Percentiles rank a stretch among this genome's conserved stretches.
phyloP scores from a whole-genome alignment of 2,329 filamentous ascomycete genomes.

The Endothia cerciana region DNA sequence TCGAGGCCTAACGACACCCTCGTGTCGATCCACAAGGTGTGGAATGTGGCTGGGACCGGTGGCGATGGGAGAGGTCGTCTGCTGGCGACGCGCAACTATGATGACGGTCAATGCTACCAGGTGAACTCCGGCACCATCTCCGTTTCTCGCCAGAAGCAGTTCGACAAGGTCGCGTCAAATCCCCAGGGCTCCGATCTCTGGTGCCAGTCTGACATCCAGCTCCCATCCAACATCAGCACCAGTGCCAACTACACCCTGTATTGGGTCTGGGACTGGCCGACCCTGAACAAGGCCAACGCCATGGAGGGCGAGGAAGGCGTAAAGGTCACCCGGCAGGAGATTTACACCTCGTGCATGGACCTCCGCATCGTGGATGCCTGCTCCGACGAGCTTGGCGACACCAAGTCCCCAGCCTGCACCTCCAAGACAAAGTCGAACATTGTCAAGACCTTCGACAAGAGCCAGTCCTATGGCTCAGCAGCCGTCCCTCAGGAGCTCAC shows the following conservation, averaged over 20 bases:
- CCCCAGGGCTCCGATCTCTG: constrained; percentile 64
- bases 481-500: constrained; percentile 51
- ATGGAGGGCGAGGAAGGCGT: constrained; percentile 39
- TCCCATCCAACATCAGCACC: constrained; percentile 68
- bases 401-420: constrained; percentile 43
- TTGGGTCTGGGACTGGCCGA: constrained; percentile 97
- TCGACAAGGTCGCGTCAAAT: constrained; percentile 54
- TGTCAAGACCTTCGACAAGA: constrained; percentile 38
- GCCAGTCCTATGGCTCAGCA: constrained; percentile 47
- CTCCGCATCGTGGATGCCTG: constrained; percentile 38
- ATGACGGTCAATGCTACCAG: constrained; percentile 91
- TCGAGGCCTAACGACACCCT: constrained; percentile 52
- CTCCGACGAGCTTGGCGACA: constrained; percentile 42
- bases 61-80: constrained; percentile 79
- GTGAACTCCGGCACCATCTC: constrained; percentile 65
- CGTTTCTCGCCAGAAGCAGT: constrained; percentile 58
- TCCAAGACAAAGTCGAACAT: constrained; percentile 32
- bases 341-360: constrained; percentile 52
- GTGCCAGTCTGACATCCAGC: constrained; percentile 80
- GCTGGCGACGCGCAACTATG: constrained; percentile 78
- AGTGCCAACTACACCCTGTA: constrained; percentile 78
- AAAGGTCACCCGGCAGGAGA: constrained; percentile 38
- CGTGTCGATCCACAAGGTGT: constrained; percentile 66
- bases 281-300: constrained; percentile 46
- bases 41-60: constrained; percentile 80